Conservation (phyloP, 805 yeast species). For the Cyberlindnera xylosilytica region DNA sequence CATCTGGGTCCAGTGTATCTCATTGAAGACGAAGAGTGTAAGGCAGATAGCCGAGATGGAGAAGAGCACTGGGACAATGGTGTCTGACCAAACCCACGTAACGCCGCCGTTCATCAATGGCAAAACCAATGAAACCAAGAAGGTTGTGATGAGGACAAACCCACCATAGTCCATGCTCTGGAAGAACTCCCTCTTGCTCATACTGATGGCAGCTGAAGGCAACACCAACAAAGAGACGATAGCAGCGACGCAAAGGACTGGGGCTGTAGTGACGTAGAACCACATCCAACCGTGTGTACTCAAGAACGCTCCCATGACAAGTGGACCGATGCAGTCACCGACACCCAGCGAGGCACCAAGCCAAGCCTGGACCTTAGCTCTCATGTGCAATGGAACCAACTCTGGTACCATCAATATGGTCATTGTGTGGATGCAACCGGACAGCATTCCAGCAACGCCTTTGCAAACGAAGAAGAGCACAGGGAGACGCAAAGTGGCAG, state of each 20-base stretch:
- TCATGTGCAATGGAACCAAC: constrained; percentile 44
- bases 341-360: constrained; percentile 47
- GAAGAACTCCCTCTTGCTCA: constrained; percentile 3
- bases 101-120: constrained; percentile 14
- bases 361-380: constrained; percentile 56
- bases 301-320: constrained; percentile 50
- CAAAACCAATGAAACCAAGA: constrained; percentile 12
- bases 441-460: constrained; percentile 54
- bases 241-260: constrained; percentile 13
- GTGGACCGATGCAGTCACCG: constrained; percentile 56
- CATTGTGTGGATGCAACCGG: constrained; percentile 50
- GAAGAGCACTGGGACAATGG: background rate
- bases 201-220: background rate
- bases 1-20: constrained; percentile 42
- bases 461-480: constrained; percentile 47
- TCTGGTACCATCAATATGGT: constrained; percentile 52
- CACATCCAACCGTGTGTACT: constrained; percentile 44
- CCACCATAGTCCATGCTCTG: constrained; percentile 11
- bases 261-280: constrained; percentile 49
- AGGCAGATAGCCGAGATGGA: constrained; percentile 27
- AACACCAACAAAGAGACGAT: background rate
- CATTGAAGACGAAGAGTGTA: constrained; percentile 41
- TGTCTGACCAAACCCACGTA: constrained; percentile 7
- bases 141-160: constrained; percentile 2
- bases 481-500: constrained; percentile 45